Percentiles rank a stretch among this genome's conserved stretches.
Conservation (phyloP, 805 yeast genomes). For the Saccharomycopsis sp. region DNA sequence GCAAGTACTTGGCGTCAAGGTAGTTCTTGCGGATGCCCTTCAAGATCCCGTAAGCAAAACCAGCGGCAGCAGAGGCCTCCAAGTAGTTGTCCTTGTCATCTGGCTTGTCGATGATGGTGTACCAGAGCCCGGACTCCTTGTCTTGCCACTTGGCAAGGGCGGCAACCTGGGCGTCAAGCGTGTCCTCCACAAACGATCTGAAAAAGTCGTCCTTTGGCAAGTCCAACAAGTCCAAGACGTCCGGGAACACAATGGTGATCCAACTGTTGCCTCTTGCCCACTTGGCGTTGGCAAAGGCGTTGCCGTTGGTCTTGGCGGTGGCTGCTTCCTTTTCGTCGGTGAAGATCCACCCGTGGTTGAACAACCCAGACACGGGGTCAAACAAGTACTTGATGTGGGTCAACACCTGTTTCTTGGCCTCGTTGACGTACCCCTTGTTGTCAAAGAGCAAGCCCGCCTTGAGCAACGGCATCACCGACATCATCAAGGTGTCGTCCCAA, state of each 20-base stretch:
- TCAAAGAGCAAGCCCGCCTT: conserved; percentile 27
- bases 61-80: conserved; percentile 31
- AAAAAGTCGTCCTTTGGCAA: conserved; percentile 26
- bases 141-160: conserved; percentile 27
- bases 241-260: conserved; percentile 32
- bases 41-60: conserved; percentile 31
- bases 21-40: conserved; percentile 28
- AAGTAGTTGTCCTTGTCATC: conserved; percentile 24
- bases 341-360: conserved; percentile 29
- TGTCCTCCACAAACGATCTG: conserved; percentile 26
- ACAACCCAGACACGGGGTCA: conserved; percentile 28
- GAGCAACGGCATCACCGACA: conserved; percentile 32
- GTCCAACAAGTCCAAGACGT: conserved; percentile 28
- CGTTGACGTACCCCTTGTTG: conserved; percentile 28
- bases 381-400: conserved; percentile 28
- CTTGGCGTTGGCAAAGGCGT: conserved; percentile 23
- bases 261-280: conserved; percentile 34
- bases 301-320: conserved; percentile 5
- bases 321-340: conserved; percentile 26
- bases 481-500: conserved; percentile 27
- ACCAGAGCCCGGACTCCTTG: conserved; percentile 27
- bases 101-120: conserved; percentile 29
- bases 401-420: conserved; percentile 29
- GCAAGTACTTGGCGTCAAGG: conserved; percentile 23
- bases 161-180: conserved; percentile 28